Conservation (phyloP, 768 basidiomycete genomes). For the Agaricus subrufescens region DNA sequence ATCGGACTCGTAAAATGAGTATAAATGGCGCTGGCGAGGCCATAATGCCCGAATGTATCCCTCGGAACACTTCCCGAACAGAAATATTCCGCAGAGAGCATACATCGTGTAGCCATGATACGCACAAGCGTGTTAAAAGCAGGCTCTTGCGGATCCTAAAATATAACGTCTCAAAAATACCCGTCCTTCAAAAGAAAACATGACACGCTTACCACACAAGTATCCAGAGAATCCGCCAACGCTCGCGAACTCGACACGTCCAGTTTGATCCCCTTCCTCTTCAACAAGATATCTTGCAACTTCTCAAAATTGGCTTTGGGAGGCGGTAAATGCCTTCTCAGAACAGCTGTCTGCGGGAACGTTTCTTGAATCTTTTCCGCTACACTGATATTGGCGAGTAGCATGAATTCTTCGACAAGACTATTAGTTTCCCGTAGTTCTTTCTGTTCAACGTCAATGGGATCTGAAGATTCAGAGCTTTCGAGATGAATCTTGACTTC, state of each 20-base stretch:
- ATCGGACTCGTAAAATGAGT: constrained; percentile 99
- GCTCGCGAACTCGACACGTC: constrained; percentile 92
- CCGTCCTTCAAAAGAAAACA: too few species aligned
- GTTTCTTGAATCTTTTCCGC: constrained; percentile 88
- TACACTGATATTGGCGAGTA: constrained; percentile 94
- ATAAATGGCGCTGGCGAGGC: constrained; percentile 94
- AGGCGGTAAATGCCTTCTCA: constrained; percentile 88
- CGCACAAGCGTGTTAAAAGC: constrained; percentile 97
- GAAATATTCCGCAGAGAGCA: constrained; percentile 98
- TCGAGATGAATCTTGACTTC: constrained; percentile 98
- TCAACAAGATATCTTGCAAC: constrained; percentile 84
- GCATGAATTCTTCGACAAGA: constrained; percentile 98
- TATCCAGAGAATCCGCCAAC: constrained; percentile 82
- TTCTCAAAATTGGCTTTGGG: constrained; percentile 94
- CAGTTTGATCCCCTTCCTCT: constrained; percentile 75
- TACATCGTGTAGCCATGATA: constrained; percentile 98
- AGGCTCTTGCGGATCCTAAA: constrained; percentile 74
- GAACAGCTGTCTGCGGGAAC: constrained; percentile 93
- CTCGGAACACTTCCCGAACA: constrained; percentile 90
- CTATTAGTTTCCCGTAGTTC: constrained; percentile 90
- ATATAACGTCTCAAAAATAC: background rate
- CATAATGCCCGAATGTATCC: constrained; percentile 95
- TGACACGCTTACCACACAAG: constrained; percentile 62
- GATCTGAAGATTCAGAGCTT: constrained; percentile 89
- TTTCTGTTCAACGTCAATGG: constrained; percentile 97